phyloP scores from a whole-genome alignment of 495 filamentous ascomycete species.

The Monascus purpureus region DNA sequence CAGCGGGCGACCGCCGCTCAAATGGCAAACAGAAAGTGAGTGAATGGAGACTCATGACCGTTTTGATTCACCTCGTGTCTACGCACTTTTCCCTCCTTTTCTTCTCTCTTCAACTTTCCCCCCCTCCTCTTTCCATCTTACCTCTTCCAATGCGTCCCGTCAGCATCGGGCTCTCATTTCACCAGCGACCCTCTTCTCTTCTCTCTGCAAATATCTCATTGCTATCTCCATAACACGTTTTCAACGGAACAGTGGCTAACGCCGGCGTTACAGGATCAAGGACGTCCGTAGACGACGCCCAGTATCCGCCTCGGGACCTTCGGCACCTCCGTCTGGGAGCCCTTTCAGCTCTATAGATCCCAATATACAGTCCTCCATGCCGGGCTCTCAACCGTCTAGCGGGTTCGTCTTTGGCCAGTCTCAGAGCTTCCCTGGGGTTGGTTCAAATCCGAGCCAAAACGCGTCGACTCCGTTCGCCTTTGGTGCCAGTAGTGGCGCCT shows the following conservation, averaged over 20 bases:
- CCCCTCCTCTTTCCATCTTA: slow-evolving; percentile 2
- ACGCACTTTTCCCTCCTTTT: not conserved
- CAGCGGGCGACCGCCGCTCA: slow-evolving; percentile 37
- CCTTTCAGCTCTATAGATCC: slow-evolving; percentile 15
- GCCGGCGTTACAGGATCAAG: slow-evolving; percentile 25
- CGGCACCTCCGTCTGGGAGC: slow-evolving; percentile 11
- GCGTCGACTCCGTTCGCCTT: slow-evolving; percentile 26
- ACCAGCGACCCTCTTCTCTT: not conserved
- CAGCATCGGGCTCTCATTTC: too few species aligned
- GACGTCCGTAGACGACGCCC: slow-evolving; percentile 18
- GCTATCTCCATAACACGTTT: too few species aligned
- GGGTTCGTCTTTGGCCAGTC: slow-evolving; percentile 34
- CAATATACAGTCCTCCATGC: slow-evolving; percentile 15
- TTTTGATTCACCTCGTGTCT: slow-evolving; percentile 2
- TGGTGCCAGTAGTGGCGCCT: slow-evolving; percentile 12
- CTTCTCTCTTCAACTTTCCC: slow-evolving; percentile 1
- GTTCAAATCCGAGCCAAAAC: slow-evolving; percentile 15
- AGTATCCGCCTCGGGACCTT: slow-evolving; percentile 8
- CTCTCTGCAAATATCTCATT: slow-evolving; percentile 6
- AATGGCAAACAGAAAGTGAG: slow-evolving; percentile 39
- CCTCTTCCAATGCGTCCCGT: not conserved
- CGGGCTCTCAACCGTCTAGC: slow-evolving; percentile 16
- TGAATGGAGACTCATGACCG: slow-evolving; percentile 8
- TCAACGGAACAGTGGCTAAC: too few species aligned
- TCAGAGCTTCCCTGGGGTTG: slow-evolving; percentile 31